phyloP scores from a whole-genome alignment of 208 protist genomes.

The Crithidia expoeki region DNA sequence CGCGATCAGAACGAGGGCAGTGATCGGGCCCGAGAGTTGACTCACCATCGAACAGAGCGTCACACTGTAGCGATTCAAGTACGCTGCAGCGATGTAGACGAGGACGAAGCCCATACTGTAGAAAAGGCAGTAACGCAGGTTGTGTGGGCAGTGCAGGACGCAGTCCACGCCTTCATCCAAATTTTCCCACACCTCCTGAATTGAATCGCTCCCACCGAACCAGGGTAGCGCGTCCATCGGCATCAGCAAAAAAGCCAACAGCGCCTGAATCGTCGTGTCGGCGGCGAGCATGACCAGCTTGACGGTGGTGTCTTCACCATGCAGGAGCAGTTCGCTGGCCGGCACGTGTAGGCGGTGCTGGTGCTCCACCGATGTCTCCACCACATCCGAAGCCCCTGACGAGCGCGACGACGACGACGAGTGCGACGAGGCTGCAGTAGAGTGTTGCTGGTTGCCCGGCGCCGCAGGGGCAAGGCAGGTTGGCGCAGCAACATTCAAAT shows the following conservation, averaged over 20 bases:
- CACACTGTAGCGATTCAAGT: conserved; percentile 71
- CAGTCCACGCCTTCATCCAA: conserved; percentile 44
- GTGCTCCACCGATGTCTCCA: neutral
- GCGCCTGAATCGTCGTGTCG: conserved; percentile 46
- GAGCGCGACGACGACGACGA: neutral
- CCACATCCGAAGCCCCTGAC: neutral
- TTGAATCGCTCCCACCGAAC: conserved; percentile 48
- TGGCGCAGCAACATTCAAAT: too few species aligned
- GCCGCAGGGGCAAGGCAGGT: too few species aligned
- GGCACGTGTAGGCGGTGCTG: conserved; percentile 19
- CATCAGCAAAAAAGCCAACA: conserved; percentile 39
- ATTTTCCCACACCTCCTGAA: conserved; percentile 42
- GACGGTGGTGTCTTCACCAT: conserved; percentile 52
- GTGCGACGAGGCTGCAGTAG: neutral
- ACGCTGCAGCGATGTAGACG: conserved; percentile 53
- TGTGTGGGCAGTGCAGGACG: conserved; percentile 52
- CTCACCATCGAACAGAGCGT: conserved; percentile 72
- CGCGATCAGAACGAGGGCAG: conserved; percentile 51
- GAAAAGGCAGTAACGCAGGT: conserved; percentile 52
- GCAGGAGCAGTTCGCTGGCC: conserved; percentile 14
- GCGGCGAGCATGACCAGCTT: conserved; percentile 65
- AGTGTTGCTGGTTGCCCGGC: too few species aligned
- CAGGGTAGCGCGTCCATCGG: conserved; percentile 63
- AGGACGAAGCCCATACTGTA: conserved; percentile 60
- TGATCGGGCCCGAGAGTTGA: conserved; percentile 56